These are phyloP conservation scores for Dipteronia dyeriana DNA, from an alignment of 345 rosid species.

Conservation along the genomic window DNA sequence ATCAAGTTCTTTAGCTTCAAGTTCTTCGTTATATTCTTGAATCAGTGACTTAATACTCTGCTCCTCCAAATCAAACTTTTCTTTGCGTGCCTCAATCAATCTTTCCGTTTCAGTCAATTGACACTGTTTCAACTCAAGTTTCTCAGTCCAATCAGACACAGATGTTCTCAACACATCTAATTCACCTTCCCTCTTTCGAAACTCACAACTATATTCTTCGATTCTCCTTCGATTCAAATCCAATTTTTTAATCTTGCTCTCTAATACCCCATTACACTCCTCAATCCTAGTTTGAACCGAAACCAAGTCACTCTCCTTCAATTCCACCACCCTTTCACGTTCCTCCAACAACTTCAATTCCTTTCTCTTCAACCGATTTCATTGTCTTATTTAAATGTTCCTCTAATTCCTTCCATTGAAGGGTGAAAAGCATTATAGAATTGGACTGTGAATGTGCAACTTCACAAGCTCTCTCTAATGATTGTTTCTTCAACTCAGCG, in stretches of 20 bases:
- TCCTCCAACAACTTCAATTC: background rate
- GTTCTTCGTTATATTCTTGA: conserved; percentile 10
- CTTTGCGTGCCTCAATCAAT: background rate
- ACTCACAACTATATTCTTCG: too few relatives aligned
- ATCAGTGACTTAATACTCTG: background rate
- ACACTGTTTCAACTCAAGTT: conserved; percentile 16
- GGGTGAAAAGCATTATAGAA: conserved; percentile 27
- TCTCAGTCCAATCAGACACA: too few relatives aligned
- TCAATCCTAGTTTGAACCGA: conserved; percentile 1
- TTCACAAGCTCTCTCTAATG: conserved; percentile 21
- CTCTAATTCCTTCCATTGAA: conserved; percentile 38
- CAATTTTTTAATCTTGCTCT: background rate
- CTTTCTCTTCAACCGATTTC: conserved; percentile 4
- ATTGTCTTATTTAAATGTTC: conserved; percentile 7
- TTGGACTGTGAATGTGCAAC: conserved; percentile 25
- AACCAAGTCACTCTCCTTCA: conserved; percentile 25
- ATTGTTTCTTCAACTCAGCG: conserved; percentile 22
- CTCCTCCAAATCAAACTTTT: background rate
- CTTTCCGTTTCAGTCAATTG: conserved; percentile 9
- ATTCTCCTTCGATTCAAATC: too few relatives aligned
- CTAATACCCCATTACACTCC: conserved; percentile 13
- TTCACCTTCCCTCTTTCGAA: too few relatives aligned
- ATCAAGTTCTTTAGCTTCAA: conserved; percentile 10
- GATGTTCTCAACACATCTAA: too few relatives aligned
- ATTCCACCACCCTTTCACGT: conserved; percentile 1